Conservation (phyloP, 2,329 filamentous ascomycete species). For the Periglandula ipomoeae region DNA sequence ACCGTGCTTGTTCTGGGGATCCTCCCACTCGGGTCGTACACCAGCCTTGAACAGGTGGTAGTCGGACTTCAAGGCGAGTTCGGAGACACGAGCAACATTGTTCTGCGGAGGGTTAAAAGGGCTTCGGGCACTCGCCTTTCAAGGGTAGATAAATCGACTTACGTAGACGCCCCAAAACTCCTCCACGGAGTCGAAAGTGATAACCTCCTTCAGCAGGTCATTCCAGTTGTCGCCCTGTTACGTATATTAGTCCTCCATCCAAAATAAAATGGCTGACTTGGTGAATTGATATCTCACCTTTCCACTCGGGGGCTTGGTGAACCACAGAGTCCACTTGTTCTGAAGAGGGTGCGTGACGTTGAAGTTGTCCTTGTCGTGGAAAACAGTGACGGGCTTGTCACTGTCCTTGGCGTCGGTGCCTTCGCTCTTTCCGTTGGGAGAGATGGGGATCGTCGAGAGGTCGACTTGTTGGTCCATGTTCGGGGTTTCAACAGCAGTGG, state of each 20-base stretch:
- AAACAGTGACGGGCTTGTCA: constrained; percentile 75
- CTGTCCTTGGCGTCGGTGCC: constrained; percentile 38
- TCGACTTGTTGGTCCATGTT: constrained; percentile 50
- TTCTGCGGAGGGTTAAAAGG: constrained; percentile 51
- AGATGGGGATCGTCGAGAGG: constrained; percentile 59
- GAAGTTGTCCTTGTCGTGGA: constrained; percentile 98
- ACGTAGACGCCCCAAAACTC: constrained; percentile 99
- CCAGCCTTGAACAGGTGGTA: constrained; percentile 99
- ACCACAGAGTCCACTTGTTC: constrained; percentile 98
- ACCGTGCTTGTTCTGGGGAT: constrained; percentile 96
- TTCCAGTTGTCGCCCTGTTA: constrained; percentile 96
- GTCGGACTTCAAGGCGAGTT: constrained; percentile 94
- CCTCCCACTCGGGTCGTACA: constrained; percentile 97
- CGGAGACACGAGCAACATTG: constrained; percentile 94
- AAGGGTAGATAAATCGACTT: constrained; percentile 31
- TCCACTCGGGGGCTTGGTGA: constrained; percentile 93
- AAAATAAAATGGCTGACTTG: not conserved
- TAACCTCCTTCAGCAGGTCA: constrained; percentile 94
- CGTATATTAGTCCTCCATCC: constrained; percentile 7
- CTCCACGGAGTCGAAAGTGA: constrained; percentile 96
- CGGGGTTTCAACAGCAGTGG: constrained; percentile 22
- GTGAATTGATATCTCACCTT: constrained; percentile 51
- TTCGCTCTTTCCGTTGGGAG: constrained; percentile 48
- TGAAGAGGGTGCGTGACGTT: constrained; percentile 98
- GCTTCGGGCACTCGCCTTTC: not conserved